Base-by-base conservation (phyloP, 768 basidiomycete genomes). In the Phlegmacium glaucopus region DNA sequence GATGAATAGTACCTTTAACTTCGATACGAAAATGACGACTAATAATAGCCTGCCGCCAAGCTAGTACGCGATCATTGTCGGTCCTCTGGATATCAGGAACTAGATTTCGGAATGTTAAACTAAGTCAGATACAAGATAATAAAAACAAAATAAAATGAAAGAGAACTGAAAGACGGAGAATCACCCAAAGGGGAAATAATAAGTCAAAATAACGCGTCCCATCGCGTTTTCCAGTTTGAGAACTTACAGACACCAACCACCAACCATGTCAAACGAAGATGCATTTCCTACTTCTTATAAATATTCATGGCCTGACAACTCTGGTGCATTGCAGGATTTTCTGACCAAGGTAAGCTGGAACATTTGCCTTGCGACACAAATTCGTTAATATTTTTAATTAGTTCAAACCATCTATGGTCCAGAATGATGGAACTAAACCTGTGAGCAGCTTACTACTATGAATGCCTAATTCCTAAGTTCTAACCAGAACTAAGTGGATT, bases 321-420 rank as follows among this genome's bases (percentile, higher is more conserved):
- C 74, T 2, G 61, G 71, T 25, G 54, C 76, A 9, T 61, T 86
- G 13, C 55, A 77, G 16, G 75, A 79, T 11, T 87, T 82, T 55
- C 58, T 83, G 44, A 61, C 60, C 30, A 84, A 86, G 66, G 84
- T 77, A 54, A 30, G 64, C 30, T 47, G 6, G 7, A 18, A 34
- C n/a, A 34, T 34, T 34, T n/a, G n/a, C n/a, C n/a, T n/a, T n/a
- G n/a, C n/a, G n/a, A n/a, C n/a, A n/a, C n/a, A n/a, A n/a, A 42
- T 38, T 9, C 42, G 22, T 28, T 29, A 35, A 17, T 29, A 12
- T 32, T 49, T 37, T 18, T 16, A n/a, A 45, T 18, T 44, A 88
- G 85, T 86, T 79, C 53, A 83, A 74, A 44, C 87, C 87, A 1
- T 87, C 85, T 13, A 83, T 88, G 85, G 82, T 87, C 9, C 79